Evolutionary conservation across 257 asterid genomes (phyloP), one percentile per base, ranked within the genome.

Genomic region (Solanum medicagineum): DNA sequence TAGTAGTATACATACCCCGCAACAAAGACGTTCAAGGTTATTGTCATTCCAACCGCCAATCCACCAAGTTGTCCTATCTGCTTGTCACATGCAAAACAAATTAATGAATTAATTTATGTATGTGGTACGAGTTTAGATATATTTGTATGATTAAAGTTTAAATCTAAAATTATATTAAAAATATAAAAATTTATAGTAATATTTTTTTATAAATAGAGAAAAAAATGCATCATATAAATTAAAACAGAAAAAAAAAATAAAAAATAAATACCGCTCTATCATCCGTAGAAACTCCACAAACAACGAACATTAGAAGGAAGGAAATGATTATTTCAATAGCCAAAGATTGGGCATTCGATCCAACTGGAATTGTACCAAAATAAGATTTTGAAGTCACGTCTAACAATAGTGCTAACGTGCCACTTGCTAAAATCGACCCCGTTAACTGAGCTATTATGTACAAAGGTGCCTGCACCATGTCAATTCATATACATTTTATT

Each of bases 301-400:
- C 65, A 53, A 92, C 96, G 47, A 94, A 94, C 99, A 95, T 94
- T 62, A 94, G 87, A 44, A 95, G 94, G 88, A 92, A 94, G 0
- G 98, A 90, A 32, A 91, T 93, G 81, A 95, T 10, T 15, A 95
- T 89, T 89, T 94, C 99, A 2, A 90, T 74, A 16, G 89, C 92
- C 1, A 95, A 83, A 55, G 99, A 94, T 80, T 94, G 99, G 0
- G 51, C 68, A n/a, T 87, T 53, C 6, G 98, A 92, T 57, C 94
- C 99, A 0, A 71, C 90, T 0, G 99, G 99, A 0, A 91, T 0
- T 0, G 99, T 95, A 1, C 99, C 99, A 73, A 91, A 95, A 86
- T 45, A 95, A 10, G 92, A 57, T 19, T 90, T 84, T 1, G 65
- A 36, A 0, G 92, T 90, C 17, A 93, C 85, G 17, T 91, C 81